Percentiles rank a stretch among this genome's conserved stretches.
Evolutionary conservation across 345 rosid genomes (phyloP).

Genomic region (Populus davidiana): DNA sequence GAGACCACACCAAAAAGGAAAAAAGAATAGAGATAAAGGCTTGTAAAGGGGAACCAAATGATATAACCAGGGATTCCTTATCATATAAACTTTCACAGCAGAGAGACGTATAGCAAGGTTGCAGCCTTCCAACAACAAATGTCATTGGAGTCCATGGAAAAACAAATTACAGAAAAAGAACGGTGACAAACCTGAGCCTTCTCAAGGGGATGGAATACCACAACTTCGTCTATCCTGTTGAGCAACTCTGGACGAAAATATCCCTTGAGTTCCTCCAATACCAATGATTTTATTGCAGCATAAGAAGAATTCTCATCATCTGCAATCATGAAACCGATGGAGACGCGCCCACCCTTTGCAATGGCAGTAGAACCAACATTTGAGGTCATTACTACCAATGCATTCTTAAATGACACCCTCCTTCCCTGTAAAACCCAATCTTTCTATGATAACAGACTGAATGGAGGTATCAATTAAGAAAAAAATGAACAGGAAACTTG

Average conservation of each 20-base stretch:
- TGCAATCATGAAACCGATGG: constrained; percentile 57
- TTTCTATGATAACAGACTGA: constrained; percentile 4
- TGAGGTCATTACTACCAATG: constrained; percentile 91
- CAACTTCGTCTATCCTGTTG: constrained; percentile 92
- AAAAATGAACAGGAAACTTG: background rate
- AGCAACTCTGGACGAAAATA: constrained; percentile 95
- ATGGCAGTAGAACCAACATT: constrained; percentile 85
- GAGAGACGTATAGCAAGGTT: background rate
- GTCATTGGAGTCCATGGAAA: background rate
- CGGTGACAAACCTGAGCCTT: constrained; percentile 72
- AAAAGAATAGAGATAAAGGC: background rate
- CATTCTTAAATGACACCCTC: constrained; percentile 90
- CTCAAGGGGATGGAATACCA: constrained; percentile 81
- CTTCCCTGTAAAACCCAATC: constrained; percentile 57
- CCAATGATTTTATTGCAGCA: constrained; percentile 71
- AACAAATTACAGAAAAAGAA: background rate
- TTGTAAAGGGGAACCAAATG: background rate
- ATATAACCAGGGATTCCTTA: background rate
- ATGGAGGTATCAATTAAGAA: background rate
- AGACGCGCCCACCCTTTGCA: constrained; percentile 78
- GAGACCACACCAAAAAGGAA: background rate
- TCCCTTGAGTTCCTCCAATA: constrained; percentile 77
- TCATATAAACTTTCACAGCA: background rate
- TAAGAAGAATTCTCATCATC: constrained; percentile 60
- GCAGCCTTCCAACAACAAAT: background rate